Base-by-base conservation (phyloP, 192 early-diverging fungal species). In the Globomyces pollinis-pini region DNA sequence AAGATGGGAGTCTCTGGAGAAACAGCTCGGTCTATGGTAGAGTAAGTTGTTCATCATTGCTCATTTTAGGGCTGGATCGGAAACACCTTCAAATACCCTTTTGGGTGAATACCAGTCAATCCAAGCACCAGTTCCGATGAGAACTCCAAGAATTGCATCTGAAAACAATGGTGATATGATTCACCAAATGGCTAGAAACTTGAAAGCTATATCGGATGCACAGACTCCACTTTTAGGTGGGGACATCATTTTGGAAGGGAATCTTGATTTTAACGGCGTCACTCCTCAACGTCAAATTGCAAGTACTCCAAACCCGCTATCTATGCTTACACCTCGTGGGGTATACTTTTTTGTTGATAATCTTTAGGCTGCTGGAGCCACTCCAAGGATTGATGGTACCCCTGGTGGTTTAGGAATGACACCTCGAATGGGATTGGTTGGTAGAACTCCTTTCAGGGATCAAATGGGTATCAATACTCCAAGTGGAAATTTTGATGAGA, bases 141-240 rank as follows among this genome's bases (percentile, higher is more conserved):
- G 89, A 44, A 91, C 89, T 2, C 88, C 88, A 20, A 70, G 85
- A 6, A 16, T 57, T 26, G 24, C 26, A 39, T 71, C 76, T 0
- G 59, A 74, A 30, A 72, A 59, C 4, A 63, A 47, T 7, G 74
- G 44, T 8, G 84, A 96, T 65, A 76, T 73, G 23, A 50, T 91
- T 15, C 83, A 87, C 74, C 74, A 75, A 31, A 88, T 91, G 67
- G 93, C 93, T 1, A 74, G 88, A 41, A 94, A 93, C 57, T 78
- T 90, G 63, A 79, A 85, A 18, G 86, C 87, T 16, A 72, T 89
- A 77, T 71, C 82, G 20, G 64, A 70, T 9, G 71, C 80, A 50
- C 85, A 91, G 42, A 96, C 93, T 13, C 93, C 93, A 8, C 76
- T 96, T 23, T 75, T 92, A 18, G 91, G 91, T 43, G 81, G 76